These are phyloP conservation scores for Amylocarpus encephaloides DNA, from an alignment of 2,329 filamentous ascomycete genomes.

Conservation along the genomic window DNA sequence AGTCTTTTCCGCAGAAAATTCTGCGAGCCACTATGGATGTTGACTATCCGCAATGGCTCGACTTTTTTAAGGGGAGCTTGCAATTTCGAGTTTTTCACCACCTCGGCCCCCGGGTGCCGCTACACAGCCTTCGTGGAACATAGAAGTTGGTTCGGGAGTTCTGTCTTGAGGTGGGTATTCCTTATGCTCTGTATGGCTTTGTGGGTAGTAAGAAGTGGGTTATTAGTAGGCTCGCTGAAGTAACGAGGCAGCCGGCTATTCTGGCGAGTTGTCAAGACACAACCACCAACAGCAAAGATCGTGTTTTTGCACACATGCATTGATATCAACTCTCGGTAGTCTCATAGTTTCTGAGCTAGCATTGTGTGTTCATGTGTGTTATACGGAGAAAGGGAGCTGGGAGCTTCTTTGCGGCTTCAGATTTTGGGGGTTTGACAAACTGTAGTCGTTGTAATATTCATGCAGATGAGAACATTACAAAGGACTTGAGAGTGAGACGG, in stretches of 20 bases:
- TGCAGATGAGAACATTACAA: too few species aligned
- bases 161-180: constrained; percentile 56
- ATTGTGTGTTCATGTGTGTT: too few species aligned
- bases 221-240: constrained; percentile 47
- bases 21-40: constrained; percentile 71
- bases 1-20: constrained; percentile 65
- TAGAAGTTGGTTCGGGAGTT: constrained; percentile 57
- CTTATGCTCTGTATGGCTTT: constrained; percentile 56
- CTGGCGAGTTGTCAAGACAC: constrained; percentile 49
- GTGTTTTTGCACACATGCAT: too few species aligned
- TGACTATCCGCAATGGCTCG: constrained; percentile 64
- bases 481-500: too few species aligned
- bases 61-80: constrained; percentile 65
- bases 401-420: too few species aligned
- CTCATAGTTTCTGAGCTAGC: too few species aligned
- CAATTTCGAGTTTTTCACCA: constrained; percentile 71
- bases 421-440: too few species aligned
- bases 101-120: constrained; percentile 59
- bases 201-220: constrained; percentile 56
- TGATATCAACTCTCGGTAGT: too few species aligned
- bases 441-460: too few species aligned
- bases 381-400: too few species aligned
- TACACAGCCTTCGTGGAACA: constrained; percentile 57
- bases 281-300: too few species aligned
- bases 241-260: constrained; percentile 54